Conservation (phyloP, 192 early-diverging fungal genomes). For the Coemansia erecta region DNA sequence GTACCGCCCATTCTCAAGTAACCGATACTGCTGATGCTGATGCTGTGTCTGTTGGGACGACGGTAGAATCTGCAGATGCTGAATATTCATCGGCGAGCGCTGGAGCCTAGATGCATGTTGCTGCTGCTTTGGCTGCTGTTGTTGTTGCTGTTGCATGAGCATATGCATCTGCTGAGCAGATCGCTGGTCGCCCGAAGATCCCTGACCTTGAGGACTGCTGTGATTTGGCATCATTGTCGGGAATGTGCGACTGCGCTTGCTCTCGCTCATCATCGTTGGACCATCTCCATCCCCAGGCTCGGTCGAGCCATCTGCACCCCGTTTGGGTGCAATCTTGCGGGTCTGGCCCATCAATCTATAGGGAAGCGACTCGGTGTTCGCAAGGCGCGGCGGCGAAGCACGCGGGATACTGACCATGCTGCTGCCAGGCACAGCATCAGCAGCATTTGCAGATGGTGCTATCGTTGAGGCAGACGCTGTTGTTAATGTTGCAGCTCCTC, state of each 20-base stretch:
- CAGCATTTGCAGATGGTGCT: background rate
- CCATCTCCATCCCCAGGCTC: slow-evolving; percentile 12
- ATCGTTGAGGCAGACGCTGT: background rate
- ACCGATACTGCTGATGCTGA: slow-evolving; percentile 14
- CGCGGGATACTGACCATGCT: slow-evolving; percentile 33
- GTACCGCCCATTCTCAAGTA: slow-evolving; percentile 17
- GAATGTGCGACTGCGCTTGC: slow-evolving; percentile 50
- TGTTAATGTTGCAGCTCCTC: background rate
- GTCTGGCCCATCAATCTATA: slow-evolving; percentile 4
- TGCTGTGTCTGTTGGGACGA: slow-evolving; percentile 17
- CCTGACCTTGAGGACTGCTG: slow-evolving; percentile 9
- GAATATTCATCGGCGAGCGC: slow-evolving; percentile 6
- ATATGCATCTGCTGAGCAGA: slow-evolving; percentile 1
- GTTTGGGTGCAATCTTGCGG: slow-evolving; percentile 51
- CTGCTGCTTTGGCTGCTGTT: slow-evolving; percentile 6
- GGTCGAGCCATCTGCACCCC: slow-evolving; percentile 15
- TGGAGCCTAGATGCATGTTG: background rate
- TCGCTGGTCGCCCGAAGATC: background rate
- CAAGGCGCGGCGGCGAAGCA: slow-evolving; percentile 29
- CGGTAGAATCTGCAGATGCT: slow-evolving; percentile 3
- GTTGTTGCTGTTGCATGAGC: slow-evolving; percentile 1
- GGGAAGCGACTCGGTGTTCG: slow-evolving; percentile 33
- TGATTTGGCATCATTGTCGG: slow-evolving; percentile 27
- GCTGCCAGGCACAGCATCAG: background rate
- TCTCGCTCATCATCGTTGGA: slow-evolving; percentile 30